Evolutionary conservation across 1,284 basidiomycete species (phyloP), one percentile per base, ranked within the genome.

Genomic region (Sporisorium exsertum): DNA sequence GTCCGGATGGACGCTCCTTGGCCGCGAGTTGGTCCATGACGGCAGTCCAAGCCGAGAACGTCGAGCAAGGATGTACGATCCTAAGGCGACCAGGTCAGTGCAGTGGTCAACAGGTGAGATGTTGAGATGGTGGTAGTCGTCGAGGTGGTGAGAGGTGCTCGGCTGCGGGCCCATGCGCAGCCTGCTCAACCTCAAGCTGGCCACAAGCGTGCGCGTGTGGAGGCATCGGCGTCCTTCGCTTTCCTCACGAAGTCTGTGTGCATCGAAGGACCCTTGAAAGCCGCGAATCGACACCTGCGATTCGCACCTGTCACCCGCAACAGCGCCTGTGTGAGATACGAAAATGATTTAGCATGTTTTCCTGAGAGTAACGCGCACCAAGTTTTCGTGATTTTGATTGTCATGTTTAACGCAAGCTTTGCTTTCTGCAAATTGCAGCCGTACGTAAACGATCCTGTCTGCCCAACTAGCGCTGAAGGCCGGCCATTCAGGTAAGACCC

Each of bases 1-100:
- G 67, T 24, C 78, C 80, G 4, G 54, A 26, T 20, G 68, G 65
- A 52, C 72, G 73, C 57, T 29, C 47, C 46, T 59, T 72, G 56
- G 15, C 47, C 47, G 49, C 26, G 47, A 18, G 13, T 27, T 33
- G 35, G 47, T 50, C 47, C 57, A 58, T 58, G 35, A 4, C 20
- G 45, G 45, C 46, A 22, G 20, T 35, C 6, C 9, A 2, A 35
- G 20, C 20, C 24, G 49, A 50, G 8, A 29, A 32, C 6, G 27
- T 12, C 27, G 27, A 22, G 18, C 7, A n/a, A n/a, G 16, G n/a
- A 43, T 43, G 40, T 5, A n/a, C 6, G 9, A 5, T 1, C 8
- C 18, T 16, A n/a, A 16, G 37, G 12, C 40, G n/a, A 43, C n/a
- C n/a, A 20, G n/a, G n/a, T 20, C n/a, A 32, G 40, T n/a, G n/a